Evolutionary conservation across 106 monocot genomes (phyloP), one percentile per base, ranked within the genome.

Genomic region (Chionographis japonica): DNA sequence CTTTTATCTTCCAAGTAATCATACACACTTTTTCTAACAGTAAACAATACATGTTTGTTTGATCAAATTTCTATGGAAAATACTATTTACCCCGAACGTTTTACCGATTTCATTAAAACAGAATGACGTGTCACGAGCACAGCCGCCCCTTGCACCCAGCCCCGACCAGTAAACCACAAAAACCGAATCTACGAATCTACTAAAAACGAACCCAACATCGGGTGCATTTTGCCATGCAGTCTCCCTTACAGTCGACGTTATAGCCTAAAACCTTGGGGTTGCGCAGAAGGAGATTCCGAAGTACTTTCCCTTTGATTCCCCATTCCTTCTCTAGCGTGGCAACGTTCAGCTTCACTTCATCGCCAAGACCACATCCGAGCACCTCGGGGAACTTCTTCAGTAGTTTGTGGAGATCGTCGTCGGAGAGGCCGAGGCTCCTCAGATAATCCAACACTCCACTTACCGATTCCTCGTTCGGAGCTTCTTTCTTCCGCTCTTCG

Each of bases 351-450:
- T 86, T 92, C 61, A 97, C 54, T 58, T 95, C 92, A 36, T 83
- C 60, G 4, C 83, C 74, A 40, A 97, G 77, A 67, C 40, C 50
- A 66, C 95, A 97, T 12, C 95, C 95, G 62, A 97, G 85, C 18
- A 91, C 88, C 61, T 95, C 94, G 0, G 94, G 91, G 58, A 95
- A 91, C 63, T 91, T 95, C 83, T 88, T 91, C 9, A 94, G 80
- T 63, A 97, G 50, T 61, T 97, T 97, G 76, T 82, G 69, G 15
- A 97, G 77, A 60, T 97, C 95, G 58, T 85, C 95, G 40, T 89
- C 82, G 3, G 84, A 79, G 52, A 97, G 82, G 53, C 92, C 84
- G 13, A 92, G 63, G 17, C 71, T 71, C 66, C 73, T 86, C 38
- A 97, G 58, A 50, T 84, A 92, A 60, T 80, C 73, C 63, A 92